Base-by-base conservation (phyloP, 2,329 filamentous ascomycete species). In the Sclerotinia spermophila region DNA sequence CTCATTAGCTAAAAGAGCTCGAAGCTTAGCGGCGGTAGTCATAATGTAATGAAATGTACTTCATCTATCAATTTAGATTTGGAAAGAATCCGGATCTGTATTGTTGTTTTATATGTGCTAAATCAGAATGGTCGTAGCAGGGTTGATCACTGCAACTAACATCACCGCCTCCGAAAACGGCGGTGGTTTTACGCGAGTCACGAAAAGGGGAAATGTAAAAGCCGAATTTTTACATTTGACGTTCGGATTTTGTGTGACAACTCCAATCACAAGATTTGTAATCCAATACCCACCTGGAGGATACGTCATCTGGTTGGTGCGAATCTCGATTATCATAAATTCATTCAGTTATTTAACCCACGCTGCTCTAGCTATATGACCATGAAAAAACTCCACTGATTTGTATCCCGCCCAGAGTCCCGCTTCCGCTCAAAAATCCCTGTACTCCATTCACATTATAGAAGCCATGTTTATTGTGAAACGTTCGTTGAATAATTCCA, bases 1-100 rank as follows among this genome's bases (percentile, higher is more conserved):
- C 19, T 70, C 40, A n/a, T 71, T 64, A 42, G 48, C 68, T 42
- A 74, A 51, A 42, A 72, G 45, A 45, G 65, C 66, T 19, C 69
- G 65, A 24, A 73, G 64, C 59, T 71, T 72, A 8, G 73, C 27
- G 38, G 35, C 35, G 10, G 45, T 33, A n/a, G 44, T 53, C 61
- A 53, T 65, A 38, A 27, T 51, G 33, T 38, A 38, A 40, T 51
- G 44, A 51, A 13, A 24, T 65, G 51, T 19, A 38, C 27, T 21
- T 38, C 10, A 27, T 38, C 33, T 6, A 38, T 10, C 8, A 19
- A 13, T 51, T 51, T 11, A 40, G 6, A 65, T 1, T 21, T 44
- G 42, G n/a, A 30, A 61, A n/a, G 8, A 30, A 61, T 44, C 21
- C 27, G 3, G 5, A 30, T 61, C 19, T 40, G 24, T 10, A n/a